Conservation (phyloP, 345 rosid genomes). For the Nasturtium officinale region DNA sequence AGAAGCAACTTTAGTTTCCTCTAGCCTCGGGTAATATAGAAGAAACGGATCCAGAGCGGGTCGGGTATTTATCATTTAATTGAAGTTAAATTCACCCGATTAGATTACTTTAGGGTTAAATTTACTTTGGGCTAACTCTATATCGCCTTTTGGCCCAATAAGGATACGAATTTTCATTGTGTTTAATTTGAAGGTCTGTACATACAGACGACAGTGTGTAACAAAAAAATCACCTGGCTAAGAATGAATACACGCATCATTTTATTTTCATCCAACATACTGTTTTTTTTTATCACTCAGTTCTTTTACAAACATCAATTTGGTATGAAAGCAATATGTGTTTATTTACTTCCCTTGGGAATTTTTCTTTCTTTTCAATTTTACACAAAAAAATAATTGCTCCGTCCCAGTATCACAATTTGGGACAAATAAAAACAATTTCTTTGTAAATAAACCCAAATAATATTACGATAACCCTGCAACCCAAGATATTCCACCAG, state of each 20-base stretch:
- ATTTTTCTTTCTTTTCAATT: background rate
- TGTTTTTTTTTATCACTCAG: conserved; percentile 7
- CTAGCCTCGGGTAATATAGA: conserved; percentile 15
- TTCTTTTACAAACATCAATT: conserved; percentile 29
- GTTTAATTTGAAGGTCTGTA: too few relatives aligned
- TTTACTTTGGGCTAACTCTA: conserved; percentile 2
- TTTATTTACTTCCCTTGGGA: conserved; percentile 23
- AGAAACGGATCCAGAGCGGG: conserved; percentile 1
- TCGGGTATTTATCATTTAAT: conserved; percentile 17
- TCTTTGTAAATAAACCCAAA: conserved; percentile 18
- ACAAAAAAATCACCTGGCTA: background rate
- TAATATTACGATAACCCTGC: conserved; percentile 12
- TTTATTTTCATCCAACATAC: conserved; percentile 4
- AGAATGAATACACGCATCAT: background rate
- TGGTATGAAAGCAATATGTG: conserved; percentile 12
- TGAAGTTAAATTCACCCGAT: background rate
- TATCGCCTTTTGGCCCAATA: background rate
- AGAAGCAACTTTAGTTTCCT: conserved; percentile 7
- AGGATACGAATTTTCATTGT: background rate
- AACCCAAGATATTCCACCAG: conserved; percentile 68
- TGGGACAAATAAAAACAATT: conserved; percentile 15
- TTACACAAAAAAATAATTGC: conserved; percentile 8
- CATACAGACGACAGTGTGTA: too few relatives aligned
- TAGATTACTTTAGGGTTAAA: background rate
- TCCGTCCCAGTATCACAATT: conserved; percentile 26